These are phyloP conservation scores for Emergomyces africanus DNA, from an alignment of 2,329 filamentous ascomycete species.

Conservation along the genomic window DNA sequence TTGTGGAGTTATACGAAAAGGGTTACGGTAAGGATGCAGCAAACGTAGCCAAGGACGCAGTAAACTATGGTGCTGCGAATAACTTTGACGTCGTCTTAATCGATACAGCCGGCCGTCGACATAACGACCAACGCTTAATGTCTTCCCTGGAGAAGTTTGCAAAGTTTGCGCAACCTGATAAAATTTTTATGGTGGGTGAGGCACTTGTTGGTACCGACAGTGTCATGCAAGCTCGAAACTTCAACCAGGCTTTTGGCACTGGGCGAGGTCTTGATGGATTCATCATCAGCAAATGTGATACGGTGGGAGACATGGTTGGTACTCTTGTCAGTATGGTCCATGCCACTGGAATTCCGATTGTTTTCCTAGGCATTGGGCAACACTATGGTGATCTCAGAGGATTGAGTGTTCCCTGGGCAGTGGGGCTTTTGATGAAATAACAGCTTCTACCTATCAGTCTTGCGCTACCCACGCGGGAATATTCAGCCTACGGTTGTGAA, in stretches of 20 bases:
- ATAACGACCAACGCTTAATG: conserved; percentile 96
- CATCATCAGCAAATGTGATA: conserved; percentile 97
- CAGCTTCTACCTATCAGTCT: not conserved
- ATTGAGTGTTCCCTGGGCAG: conserved; percentile 52
- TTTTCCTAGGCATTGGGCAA: conserved; percentile 70
- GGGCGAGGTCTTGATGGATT: conserved; percentile 80
- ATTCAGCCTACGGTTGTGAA: not conserved
- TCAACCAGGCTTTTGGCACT: conserved; percentile 81
- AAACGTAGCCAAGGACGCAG: conserved; percentile 86
- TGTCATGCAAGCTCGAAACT: conserved; percentile 90
- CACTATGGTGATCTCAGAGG: conserved; percentile 54
- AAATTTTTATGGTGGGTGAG: conserved; percentile 94
- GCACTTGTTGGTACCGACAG: conserved; percentile 92
- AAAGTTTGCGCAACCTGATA: conserved; percentile 89
- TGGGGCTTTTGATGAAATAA: conserved; percentile 45
- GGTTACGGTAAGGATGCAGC: conserved; percentile 97
- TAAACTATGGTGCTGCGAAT: conserved; percentile 61
- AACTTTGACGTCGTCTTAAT: conserved; percentile 90
- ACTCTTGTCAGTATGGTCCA: conserved; percentile 96
- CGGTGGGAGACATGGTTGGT: conserved; percentile 97
- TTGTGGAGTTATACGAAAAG: conserved; percentile 88
- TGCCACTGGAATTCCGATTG: conserved; percentile 87
- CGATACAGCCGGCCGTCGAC: conserved; percentile 84
- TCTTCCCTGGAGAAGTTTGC: conserved; percentile 94
- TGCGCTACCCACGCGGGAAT: not conserved